Evolutionary conservation across 148 eudicot species (phyloP).

Genomic region (Pharnaceum exiguum): DNA sequence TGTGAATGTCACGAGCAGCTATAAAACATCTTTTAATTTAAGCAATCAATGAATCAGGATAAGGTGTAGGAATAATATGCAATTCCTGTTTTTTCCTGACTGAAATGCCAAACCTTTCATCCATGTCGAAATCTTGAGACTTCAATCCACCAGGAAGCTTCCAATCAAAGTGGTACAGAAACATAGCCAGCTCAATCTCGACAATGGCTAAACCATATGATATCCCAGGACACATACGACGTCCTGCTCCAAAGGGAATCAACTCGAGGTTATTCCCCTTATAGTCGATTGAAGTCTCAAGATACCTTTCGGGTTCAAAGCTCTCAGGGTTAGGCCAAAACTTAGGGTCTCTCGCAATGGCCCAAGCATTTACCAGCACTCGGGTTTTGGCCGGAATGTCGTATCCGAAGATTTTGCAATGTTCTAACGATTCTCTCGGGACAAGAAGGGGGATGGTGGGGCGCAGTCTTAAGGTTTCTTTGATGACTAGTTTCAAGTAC

Average conservation of each 20-base stretch:
- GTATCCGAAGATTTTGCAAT: background rate
- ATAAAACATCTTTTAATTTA: no score
- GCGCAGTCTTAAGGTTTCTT: conserved; percentile 5
- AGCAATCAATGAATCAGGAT: no score
- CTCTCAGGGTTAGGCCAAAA: conserved; percentile 16
- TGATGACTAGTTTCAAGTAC: background rate
- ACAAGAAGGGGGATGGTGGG: background rate
- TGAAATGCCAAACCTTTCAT: conserved; percentile 10
- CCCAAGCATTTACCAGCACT: background rate
- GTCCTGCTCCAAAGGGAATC: conserved; percentile 29
- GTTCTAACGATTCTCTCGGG: background rate
- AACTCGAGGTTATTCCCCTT: conserved; percentile 19
- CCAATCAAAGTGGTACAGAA: conserved; percentile 28
- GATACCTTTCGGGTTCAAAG: conserved; percentile 27
- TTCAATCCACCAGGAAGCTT: conserved; percentile 16
- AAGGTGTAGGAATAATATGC: background rate
- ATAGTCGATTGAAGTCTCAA: conserved; percentile 4
- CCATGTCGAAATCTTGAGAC: conserved; percentile 21
- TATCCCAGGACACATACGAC: conserved; percentile 29
- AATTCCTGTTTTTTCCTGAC: conserved; percentile 23
- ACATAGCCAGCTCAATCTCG: conserved; percentile 17
- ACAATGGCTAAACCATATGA: conserved; percentile 13
- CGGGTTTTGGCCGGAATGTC: background rate
- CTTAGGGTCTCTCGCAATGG: conserved; percentile 18
- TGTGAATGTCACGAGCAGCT: no score